Evolutionary conservation across 2,329 filamentous ascomycete genomes (phyloP), one percentile per base, ranked within the genome.

Genomic region (Aureobasidium leucospermi): DNA sequence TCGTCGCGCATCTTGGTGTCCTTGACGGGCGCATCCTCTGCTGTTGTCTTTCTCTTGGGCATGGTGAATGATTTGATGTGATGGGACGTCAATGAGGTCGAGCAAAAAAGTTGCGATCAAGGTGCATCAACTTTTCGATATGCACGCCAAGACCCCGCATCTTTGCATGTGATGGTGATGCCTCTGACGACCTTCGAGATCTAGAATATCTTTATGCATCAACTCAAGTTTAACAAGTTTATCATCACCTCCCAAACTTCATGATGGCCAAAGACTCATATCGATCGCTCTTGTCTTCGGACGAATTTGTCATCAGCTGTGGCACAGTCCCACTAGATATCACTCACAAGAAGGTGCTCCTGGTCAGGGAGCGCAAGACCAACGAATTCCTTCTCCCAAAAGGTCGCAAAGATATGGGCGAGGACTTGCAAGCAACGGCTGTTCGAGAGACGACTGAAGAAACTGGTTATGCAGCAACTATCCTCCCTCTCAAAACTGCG

Each of bases 21-120:
- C 16, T 70, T 69, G 68, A 79, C 74, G 52, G 74, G 69, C 65
- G 78, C 75, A 56, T 73, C 74, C 61, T 78, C 76, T 64, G 75
- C 74, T 61, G 72, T 67, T 58, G 78, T 75, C 67, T 81, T 81
- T 65, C 78, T 74, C 66, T 81, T 82, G 19, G 71, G 76, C 79
- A 81, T 81, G 61, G 61, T 75, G 64, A 62, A 19, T 31, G 41
- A 9, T 49, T 10, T 59, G 42, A 5, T 45, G 10, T 49, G 34
- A 6, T 7, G 42, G 29, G 1, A 28, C 8, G 34, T 46, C 7
- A 11, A 29, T 56, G 13, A 4, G 23, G 31, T 29, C 19, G 2
- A 31, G 19, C 13, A 45, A 56, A 47, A 58, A 56, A 34, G 31
- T 45, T 11, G 15, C 31, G 23, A 42, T 53, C 52, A 57, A 45